Percentiles rank a stretch among this genome's conserved stretches.
Conservation (phyloP, 2,329 filamentous ascomycete genomes). For the Stylonectria norvegica region DNA sequence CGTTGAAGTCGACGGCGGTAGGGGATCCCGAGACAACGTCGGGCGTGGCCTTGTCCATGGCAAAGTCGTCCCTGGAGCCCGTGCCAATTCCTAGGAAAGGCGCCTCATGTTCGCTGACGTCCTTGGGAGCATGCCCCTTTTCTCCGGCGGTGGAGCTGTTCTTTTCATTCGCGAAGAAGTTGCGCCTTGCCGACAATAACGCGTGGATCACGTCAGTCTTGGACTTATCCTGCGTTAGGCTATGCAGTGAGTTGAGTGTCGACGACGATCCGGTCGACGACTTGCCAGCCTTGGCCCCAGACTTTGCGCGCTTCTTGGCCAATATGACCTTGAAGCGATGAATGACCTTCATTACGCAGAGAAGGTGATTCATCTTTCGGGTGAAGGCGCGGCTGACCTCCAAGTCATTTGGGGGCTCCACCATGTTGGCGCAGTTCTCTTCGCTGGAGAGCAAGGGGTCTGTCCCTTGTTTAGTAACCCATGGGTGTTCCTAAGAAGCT, state of each 20-base stretch:
- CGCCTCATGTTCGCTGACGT: conserved; percentile 58
- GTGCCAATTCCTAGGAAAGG: conserved; percentile 75
- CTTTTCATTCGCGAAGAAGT: conserved; percentile 32
- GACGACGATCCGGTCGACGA: too few relatives aligned
- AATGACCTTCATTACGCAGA: conserved; percentile 89
- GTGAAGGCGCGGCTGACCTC: conserved; percentile 92
- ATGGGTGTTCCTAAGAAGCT: conserved; percentile 70
- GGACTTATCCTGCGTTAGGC: conserved; percentile 29
- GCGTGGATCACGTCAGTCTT: conserved; percentile 48
- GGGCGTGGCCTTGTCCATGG: conserved; percentile 35
- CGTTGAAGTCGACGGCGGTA: conserved; percentile 76
- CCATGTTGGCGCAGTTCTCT: conserved; percentile 78
- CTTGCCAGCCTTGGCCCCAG: conserved; percentile 3
- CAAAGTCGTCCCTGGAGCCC: conserved; percentile 50
- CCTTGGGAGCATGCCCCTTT: conserved; percentile 48
- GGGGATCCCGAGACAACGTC: conserved; percentile 77
- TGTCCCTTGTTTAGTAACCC: conserved; percentile 79
- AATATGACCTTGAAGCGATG: conserved; percentile 80
- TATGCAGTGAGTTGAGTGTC: too few relatives aligned
- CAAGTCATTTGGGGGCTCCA: conserved; percentile 82
- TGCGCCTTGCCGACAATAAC: conserved; percentile 46
- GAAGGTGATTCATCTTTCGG: conserved; percentile 77
- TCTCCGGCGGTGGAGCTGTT: conserved; percentile 45
- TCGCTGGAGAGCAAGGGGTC: conserved; percentile 76
- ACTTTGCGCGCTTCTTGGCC: conserved; percentile 20